Evolutionary conservation across 148 eudicot species (phyloP).

Genomic region (Silene latifolia): DNA sequence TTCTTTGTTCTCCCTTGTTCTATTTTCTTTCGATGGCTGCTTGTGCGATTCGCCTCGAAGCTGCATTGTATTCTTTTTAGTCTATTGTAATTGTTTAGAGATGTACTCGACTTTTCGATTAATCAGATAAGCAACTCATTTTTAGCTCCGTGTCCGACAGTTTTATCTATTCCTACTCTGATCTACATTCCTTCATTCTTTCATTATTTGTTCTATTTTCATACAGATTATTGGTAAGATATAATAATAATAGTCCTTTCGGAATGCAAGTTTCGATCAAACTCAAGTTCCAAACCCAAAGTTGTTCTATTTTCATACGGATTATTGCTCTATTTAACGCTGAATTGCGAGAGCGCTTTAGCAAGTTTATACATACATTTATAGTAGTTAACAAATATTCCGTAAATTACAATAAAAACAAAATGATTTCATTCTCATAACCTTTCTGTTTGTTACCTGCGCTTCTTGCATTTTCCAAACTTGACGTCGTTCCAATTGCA

Average conservation of each 20-base stretch:
- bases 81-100: conserved; percentile 11
- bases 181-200: neutral
- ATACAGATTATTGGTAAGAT: too few species aligned
- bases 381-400: too few species aligned
- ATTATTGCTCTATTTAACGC: too few species aligned
- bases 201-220: neutral
- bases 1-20: conserved; percentile 2
- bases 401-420: neutral
- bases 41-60: conserved; percentile 16
- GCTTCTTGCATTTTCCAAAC: neutral
- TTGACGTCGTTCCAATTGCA: too few species aligned
- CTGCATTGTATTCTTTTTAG: conserved; percentile 22
- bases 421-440: neutral
- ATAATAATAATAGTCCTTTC: too few species aligned
- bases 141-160: neutral
- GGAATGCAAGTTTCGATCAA: too few species aligned
- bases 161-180: neutral
- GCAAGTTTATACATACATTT: too few species aligned
- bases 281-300: too few species aligned
- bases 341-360: too few species aligned
- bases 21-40: neutral
- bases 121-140: conserved; percentile 14
- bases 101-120: conserved; percentile 13
- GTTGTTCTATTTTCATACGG: too few species aligned
- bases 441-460: conserved; percentile 1